These are phyloP conservation scores for Neurospora intermedia DNA, from an alignment of 495 filamentous ascomycete species.

Conservation along the genomic window DNA sequence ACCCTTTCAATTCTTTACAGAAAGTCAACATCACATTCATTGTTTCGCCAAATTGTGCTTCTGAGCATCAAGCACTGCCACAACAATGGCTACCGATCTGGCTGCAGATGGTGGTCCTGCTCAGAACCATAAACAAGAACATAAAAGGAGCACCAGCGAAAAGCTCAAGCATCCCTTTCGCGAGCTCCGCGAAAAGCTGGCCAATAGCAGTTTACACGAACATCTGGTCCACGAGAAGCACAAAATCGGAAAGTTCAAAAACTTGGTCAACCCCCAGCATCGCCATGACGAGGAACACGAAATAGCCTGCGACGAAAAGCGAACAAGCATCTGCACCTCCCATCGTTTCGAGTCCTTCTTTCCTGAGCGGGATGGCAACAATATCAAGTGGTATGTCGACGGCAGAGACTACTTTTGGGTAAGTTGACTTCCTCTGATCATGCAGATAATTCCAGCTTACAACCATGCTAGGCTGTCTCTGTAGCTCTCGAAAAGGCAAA, in stretches of 20 bases:
- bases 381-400: constrained; percentile 95
- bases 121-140: constrained; percentile 6
- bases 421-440: constrained; percentile 7
- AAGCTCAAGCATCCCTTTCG: constrained; percentile 30
- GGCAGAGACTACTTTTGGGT: constrained; percentile 86
- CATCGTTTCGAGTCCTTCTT: constrained; percentile 86
- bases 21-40: neutral
- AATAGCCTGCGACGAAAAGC: constrained; percentile 68
- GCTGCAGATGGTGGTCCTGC: constrained; percentile 1
- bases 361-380: constrained; percentile 72
- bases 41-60: neutral
- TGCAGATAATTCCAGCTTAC: neutral
- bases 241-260: constrained; percentile 44
- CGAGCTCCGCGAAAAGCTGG: constrained; percentile 37
- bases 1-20: neutral
- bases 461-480: constrained; percentile 51
- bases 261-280: constrained; percentile 73
- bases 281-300: constrained; percentile 94
- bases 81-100: neutral
- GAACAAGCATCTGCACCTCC: constrained; percentile 55
- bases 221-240: constrained; percentile 40
- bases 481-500: constrained; percentile 75
- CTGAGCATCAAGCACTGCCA: neutral
- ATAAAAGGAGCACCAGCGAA: constrained; percentile 11
- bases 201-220: constrained; percentile 16